phyloP scores from a whole-genome alignment of 805 yeast species.

The Candida silvatica region DNA sequence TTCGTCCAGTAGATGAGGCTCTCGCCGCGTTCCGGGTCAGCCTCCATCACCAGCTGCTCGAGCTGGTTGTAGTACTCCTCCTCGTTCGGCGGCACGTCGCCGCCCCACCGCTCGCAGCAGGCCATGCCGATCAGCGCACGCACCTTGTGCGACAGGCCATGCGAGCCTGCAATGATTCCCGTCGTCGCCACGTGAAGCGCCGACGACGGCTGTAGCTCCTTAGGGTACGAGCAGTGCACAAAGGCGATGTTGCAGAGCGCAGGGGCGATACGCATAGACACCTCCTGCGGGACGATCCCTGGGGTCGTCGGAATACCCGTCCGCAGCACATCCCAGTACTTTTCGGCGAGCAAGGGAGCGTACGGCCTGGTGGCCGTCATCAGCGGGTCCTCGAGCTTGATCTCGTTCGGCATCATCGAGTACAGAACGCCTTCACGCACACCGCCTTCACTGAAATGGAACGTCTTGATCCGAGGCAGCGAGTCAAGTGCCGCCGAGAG shows the following conservation, averaged over 20 bases:
- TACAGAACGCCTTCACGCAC: slow-evolving; percentile 70
- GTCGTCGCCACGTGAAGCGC: slow-evolving; percentile 66
- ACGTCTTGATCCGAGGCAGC: slow-evolving; percentile 49
- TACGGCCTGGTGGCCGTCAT: slow-evolving; percentile 62
- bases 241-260: slow-evolving; percentile 70
- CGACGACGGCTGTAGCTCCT: slow-evolving; percentile 68
- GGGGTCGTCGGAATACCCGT: slow-evolving; percentile 44
- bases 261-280: slow-evolving; percentile 51
- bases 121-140: slow-evolving; percentile 69
- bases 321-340: slow-evolving; percentile 43
- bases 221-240: slow-evolving; percentile 69
- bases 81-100: slow-evolving; percentile 55
- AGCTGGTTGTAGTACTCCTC: slow-evolving; percentile 35
- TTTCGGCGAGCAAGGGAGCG: slow-evolving; percentile 55
- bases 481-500: slow-evolving; percentile 56
- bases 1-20: slow-evolving; percentile 64
- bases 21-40: slow-evolving; percentile 31
- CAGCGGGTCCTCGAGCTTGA: slow-evolving; percentile 61
- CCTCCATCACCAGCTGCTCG: slow-evolving; percentile 39
- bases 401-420: slow-evolving; percentile 46
- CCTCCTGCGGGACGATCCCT: slow-evolving; percentile 46
- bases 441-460: slow-evolving; percentile 71
- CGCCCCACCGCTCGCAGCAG: slow-evolving; percentile 77
- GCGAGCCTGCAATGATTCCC: slow-evolving; percentile 68
- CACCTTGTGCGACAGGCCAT: slow-evolving; percentile 65